phyloP scores from a whole-genome alignment of 2,329 filamentous ascomycete species.

The Calonectria hongkongensis region DNA sequence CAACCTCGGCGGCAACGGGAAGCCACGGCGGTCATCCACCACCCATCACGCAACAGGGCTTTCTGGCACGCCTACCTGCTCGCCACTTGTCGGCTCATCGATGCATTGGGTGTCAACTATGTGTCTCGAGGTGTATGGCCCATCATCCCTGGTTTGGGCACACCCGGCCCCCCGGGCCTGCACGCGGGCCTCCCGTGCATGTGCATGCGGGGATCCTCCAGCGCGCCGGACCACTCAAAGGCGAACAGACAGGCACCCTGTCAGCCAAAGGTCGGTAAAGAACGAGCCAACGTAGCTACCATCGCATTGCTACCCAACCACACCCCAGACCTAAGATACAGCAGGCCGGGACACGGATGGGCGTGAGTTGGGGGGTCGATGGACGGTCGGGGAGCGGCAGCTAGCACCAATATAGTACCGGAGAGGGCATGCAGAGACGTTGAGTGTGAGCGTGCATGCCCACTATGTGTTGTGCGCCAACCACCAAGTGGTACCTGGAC shows the following conservation, averaged over 20 bases:
- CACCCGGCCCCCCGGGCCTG: conserved; percentile 50
- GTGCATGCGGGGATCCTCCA: conserved; percentile 50
- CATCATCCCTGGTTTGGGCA: conserved; percentile 53
- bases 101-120: conserved; percentile 54
- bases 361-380: conserved; percentile 28
- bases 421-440: conserved; percentile 19
- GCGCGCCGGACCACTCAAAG: conserved; percentile 49
- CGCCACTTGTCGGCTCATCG: conserved; percentile 57
- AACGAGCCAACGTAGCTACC: conserved; percentile 49
- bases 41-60: conserved; percentile 40
- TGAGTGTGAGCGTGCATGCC: conserved; percentile 15
- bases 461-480: conserved; percentile 5
- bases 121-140: conserved; percentile 56
- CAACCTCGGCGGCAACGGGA: conserved; percentile 42
- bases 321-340: conserved; percentile 39
- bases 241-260: conserved; percentile 40
- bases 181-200: conserved; percentile 54
- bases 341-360: conserved; percentile 20
- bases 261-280: conserved; percentile 47
- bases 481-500: conserved; percentile 29
- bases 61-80: conserved; percentile 42
- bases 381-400: conserved; percentile 39
- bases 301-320: conserved; percentile 57
- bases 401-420: conserved; percentile 37
- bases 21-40: conserved; percentile 34